Evolutionary conservation across 164 flowering plant species (phyloP).

Genomic region (Chimonanthus praecox): DNA sequence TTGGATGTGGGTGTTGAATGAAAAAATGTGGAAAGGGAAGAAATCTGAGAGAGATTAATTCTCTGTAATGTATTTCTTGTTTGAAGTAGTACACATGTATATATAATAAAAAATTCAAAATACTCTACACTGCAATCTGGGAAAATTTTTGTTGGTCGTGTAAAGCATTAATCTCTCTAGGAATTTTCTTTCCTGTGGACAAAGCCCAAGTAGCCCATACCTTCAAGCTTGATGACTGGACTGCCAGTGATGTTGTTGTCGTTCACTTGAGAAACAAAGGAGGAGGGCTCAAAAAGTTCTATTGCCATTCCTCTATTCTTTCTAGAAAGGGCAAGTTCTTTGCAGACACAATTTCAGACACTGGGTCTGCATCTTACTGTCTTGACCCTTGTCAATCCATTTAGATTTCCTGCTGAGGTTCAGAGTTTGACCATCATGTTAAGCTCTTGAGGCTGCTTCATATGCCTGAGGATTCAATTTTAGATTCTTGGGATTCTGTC

Average conservation of each 20-base stretch:
- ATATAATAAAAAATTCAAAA: too few relatives aligned
- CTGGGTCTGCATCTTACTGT: not conserved
- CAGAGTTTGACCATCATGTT: constrained; percentile 38
- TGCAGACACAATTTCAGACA: constrained; percentile 24
- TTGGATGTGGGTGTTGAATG: too few relatives aligned
- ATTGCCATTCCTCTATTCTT: constrained; percentile 42
- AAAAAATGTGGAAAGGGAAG: too few relatives aligned
- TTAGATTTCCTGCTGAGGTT: constrained; percentile 40
- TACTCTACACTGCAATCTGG: constrained; percentile 1
- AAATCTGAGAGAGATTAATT: too few relatives aligned
- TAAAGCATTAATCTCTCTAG: constrained; percentile 32
- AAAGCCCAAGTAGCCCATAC: constrained; percentile 16
- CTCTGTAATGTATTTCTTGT: too few relatives aligned
- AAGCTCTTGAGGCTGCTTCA: constrained; percentile 43
- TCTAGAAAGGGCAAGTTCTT: constrained; percentile 42
- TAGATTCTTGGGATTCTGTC: constrained; percentile 45
- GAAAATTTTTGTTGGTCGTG: not conserved
- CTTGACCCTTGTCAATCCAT: constrained; percentile 21
- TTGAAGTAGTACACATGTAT: too few relatives aligned
- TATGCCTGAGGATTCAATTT: constrained; percentile 25
- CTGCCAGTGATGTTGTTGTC: constrained; percentile 31
- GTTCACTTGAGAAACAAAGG: constrained; percentile 34
- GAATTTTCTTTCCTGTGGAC: constrained; percentile 27
- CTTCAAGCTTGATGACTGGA: constrained; percentile 31
- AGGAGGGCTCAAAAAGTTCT: constrained; percentile 39